Conservation (phyloP, 257 asterid genomes). For the Ballota nigra region DNA sequence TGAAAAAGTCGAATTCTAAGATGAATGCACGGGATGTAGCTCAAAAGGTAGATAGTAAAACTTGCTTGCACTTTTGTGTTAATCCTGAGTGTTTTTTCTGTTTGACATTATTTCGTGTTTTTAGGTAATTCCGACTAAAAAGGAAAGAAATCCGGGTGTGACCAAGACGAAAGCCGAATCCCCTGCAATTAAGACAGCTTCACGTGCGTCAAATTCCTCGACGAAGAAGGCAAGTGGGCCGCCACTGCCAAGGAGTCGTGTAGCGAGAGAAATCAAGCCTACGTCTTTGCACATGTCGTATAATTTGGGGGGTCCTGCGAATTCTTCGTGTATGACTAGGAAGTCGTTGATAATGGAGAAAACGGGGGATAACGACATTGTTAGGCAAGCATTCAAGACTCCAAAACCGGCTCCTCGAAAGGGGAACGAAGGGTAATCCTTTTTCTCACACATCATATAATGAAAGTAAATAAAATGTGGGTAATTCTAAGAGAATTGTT, state of each 20-base stretch:
- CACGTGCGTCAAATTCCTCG: not conserved
- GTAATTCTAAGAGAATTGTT: not conserved
- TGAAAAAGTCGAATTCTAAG: conserved; percentile 35
- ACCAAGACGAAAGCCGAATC: conserved; percentile 45
- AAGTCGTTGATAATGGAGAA: conserved; percentile 83
- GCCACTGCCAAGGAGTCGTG: conserved; percentile 29
- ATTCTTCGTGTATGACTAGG: conserved; percentile 36
- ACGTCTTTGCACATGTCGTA: conserved; percentile 79
- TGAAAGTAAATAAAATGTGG: not conserved
- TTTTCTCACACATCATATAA: not conserved
- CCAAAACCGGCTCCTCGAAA: conserved; percentile 46
- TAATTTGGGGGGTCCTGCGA: conserved; percentile 58
- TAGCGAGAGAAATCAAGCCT: conserved; percentile 38
- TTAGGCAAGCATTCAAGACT: conserved; percentile 70
- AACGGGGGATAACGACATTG: conserved; percentile 92
- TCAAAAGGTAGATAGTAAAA: conserved; percentile 48
- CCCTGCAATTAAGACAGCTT: conserved; percentile 36
- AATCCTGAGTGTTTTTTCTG: not conserved
- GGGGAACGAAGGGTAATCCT: conserved; percentile 57
- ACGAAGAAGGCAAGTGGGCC: conserved; percentile 42
- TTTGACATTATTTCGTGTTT: conserved; percentile 20
- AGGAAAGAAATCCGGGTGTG: conserved; percentile 29
- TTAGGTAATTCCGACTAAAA: conserved; percentile 48
- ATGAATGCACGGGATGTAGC: conserved; percentile 28
- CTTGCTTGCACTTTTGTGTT: not conserved